phyloP scores from a whole-genome alignment of 1,284 basidiomycete genomes.

The Stygiomarasmius scandens region DNA sequence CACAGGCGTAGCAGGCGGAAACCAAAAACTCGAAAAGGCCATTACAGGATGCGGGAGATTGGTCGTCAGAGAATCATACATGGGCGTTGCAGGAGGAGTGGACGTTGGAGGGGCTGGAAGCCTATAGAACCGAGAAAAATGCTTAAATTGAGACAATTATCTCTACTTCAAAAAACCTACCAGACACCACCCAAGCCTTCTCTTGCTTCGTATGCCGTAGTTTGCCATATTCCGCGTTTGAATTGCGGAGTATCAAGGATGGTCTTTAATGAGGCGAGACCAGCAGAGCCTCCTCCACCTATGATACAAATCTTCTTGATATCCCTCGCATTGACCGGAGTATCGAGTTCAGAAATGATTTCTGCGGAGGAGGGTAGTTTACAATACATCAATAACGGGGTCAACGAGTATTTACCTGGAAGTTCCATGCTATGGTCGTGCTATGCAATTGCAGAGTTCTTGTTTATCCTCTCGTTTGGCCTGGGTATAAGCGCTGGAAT shows the following conservation, averaged over 20 bases:
- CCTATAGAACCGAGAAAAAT: conserved; percentile 40
- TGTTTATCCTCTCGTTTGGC: background rate
- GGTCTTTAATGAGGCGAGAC: conserved; percentile 67
- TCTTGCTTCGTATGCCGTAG: conserved; percentile 63
- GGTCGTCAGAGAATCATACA: conserved; percentile 77
- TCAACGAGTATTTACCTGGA: background rate
- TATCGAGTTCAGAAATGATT: background rate
- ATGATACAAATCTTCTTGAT: conserved; percentile 61
- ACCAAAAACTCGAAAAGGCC: conserved; percentile 62
- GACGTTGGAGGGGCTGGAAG: conserved; percentile 52
- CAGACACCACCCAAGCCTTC: conserved; percentile 73
- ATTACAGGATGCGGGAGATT: conserved; percentile 79
- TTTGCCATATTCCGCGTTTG: conserved; percentile 58
- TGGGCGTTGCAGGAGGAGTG: conserved; percentile 62
- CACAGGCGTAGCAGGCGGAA: conserved; percentile 70
- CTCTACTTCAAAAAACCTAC: conserved; percentile 41
- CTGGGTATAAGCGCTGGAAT: too few species aligned
- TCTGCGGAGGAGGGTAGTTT: background rate
- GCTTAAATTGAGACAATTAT: background rate
- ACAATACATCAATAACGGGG: background rate
- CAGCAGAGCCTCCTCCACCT: conserved; percentile 63
- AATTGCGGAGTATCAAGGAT: conserved; percentile 60
- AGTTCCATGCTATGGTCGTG: too few species aligned
- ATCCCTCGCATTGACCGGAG: background rate
- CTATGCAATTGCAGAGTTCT: background rate